Percentiles rank a stretch among this genome's conserved stretches.
These are phyloP conservation scores for Arthonia radiata DNA, from an alignment of 495 filamentous ascomycete genomes.

Conservation along the genomic window DNA sequence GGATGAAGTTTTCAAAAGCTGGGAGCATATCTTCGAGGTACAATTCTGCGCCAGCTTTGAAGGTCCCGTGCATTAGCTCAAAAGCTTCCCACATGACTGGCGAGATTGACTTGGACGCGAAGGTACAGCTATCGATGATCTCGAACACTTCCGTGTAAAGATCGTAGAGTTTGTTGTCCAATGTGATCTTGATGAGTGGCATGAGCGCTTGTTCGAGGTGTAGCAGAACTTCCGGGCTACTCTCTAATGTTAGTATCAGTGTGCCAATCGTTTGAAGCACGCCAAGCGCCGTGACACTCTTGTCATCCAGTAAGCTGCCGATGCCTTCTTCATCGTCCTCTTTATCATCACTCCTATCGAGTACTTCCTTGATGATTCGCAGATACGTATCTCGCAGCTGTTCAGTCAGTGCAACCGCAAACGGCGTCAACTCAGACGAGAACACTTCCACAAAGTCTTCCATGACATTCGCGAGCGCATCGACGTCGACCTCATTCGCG, in stretches of 20 bases:
- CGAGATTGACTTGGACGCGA: conserved; percentile 83
- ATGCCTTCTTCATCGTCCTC: conserved; percentile 48
- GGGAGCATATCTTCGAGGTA: conserved; percentile 99
- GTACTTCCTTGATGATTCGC: conserved; percentile 69
- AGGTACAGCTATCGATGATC: conserved; percentile 99
- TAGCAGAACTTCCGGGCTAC: conserved; percentile 76
- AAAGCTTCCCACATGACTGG: conserved; percentile 97
- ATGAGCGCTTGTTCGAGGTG: conserved; percentile 90
- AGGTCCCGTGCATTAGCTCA: conserved; percentile 83
- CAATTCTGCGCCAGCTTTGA: conserved; percentile 87
- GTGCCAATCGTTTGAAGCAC: conserved; percentile 96
- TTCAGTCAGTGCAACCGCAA: conserved; percentile 91
- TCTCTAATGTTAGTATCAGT: conserved; percentile 85
- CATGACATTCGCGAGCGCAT: conserved; percentile 95
- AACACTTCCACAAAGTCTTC: conserved; percentile 99
- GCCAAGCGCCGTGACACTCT: conserved; percentile 90
- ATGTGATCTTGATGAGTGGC: conserved; percentile 84
- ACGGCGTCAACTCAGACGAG: conserved; percentile 80
- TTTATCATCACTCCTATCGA: conserved; percentile 55
- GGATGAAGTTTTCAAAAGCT: conserved; percentile 86
- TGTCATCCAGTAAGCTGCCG: conserved; percentile 87
- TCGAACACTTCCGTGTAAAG: conserved; percentile 96
- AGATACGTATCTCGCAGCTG: conserved; percentile 92
- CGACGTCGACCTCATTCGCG: conserved; percentile 86
- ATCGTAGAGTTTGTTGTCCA: conserved; percentile 94